phyloP scores from a whole-genome alignment of 2,329 filamentous ascomycete species.

The Sporothrix brasiliensis region DNA sequence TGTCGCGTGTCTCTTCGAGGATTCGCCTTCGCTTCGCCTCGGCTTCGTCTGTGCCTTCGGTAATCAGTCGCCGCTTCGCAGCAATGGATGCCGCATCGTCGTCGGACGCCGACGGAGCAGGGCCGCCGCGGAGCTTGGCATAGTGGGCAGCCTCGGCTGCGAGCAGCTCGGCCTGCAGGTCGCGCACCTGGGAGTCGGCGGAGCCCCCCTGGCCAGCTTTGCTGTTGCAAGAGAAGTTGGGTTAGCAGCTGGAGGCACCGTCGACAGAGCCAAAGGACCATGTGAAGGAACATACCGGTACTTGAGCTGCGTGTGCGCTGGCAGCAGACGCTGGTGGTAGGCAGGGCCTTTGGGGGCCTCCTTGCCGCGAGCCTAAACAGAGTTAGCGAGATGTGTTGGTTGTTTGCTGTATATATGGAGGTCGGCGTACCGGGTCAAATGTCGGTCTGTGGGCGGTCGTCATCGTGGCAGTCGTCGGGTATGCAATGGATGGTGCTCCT shows the following conservation, averaged over 20 bases:
- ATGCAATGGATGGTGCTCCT: not conserved
- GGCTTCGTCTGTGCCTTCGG: slow-evolving; percentile 44
- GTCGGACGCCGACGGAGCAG: slow-evolving; percentile 40
- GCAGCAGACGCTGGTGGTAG: slow-evolving; percentile 93
- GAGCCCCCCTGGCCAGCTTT: slow-evolving; percentile 88
- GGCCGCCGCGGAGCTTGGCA: slow-evolving; percentile 75
- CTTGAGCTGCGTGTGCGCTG: slow-evolving; percentile 92
- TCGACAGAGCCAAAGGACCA: slow-evolving; percentile 22
- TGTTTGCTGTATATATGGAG: not conserved
- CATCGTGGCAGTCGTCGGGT: slow-evolving; percentile 50
- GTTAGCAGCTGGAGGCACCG: not conserved
- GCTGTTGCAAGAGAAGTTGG: slow-evolving; percentile 43
- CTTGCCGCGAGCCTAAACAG: slow-evolving; percentile 79
- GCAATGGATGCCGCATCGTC: slow-evolving; percentile 48
- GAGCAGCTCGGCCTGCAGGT: slow-evolving; percentile 87
- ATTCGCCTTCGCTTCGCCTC: slow-evolving; percentile 84
- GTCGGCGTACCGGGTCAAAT: slow-evolving; percentile 77
- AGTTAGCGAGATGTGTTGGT: not conserved
- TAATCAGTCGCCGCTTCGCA: slow-evolving; percentile 33
- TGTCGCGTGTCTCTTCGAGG: slow-evolving; percentile 82
- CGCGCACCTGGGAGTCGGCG: slow-evolving; percentile 63
- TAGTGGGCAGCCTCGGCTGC: slow-evolving; percentile 86
- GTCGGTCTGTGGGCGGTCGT: slow-evolving; percentile 80
- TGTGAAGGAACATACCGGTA: slow-evolving; percentile 61
- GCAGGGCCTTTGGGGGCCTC: slow-evolving; percentile 90